Evolutionary conservation across 2,329 filamentous ascomycete species (phyloP).

Genomic region (Colletotrichum sp.): DNA sequence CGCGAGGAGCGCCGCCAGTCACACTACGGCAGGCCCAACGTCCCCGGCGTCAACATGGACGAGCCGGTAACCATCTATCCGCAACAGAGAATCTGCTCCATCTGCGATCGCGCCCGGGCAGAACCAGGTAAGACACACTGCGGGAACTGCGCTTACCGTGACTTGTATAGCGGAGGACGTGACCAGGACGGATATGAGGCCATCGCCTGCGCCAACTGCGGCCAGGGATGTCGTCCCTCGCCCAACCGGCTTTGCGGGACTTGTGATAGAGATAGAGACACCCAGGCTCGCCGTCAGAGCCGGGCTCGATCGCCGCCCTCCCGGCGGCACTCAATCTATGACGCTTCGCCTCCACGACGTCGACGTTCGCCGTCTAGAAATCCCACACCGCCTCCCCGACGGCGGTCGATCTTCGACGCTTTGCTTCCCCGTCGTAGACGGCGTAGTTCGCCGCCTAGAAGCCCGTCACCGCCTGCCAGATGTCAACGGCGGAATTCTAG

Average conservation of each 20-base stretch:
- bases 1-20: background rate
- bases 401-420: background rate
- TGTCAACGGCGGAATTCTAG: background rate
- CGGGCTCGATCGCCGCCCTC: background rate
- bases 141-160: background rate
- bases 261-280: background rate
- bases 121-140: background rate
- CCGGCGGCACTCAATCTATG: background rate
- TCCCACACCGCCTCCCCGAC: background rate
- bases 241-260: background rate
- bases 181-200: background rate
- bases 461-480: background rate
- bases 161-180: background rate
- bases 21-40: background rate
- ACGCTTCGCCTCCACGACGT: background rate
- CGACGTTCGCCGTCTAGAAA: background rate
- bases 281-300: background rate
- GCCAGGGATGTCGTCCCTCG: background rate
- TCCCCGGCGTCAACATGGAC: background rate
- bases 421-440: background rate
- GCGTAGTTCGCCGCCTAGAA: background rate
- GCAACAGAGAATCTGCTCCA: background rate
- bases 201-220: background rate
- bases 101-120: background rate
- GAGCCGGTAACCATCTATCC: background rate